Percentiles rank a stretch among this genome's conserved stretches.
phyloP scores from a whole-genome alignment of 2,329 filamentous ascomycete genomes.

The Zasmidium citrigriseum region DNA sequence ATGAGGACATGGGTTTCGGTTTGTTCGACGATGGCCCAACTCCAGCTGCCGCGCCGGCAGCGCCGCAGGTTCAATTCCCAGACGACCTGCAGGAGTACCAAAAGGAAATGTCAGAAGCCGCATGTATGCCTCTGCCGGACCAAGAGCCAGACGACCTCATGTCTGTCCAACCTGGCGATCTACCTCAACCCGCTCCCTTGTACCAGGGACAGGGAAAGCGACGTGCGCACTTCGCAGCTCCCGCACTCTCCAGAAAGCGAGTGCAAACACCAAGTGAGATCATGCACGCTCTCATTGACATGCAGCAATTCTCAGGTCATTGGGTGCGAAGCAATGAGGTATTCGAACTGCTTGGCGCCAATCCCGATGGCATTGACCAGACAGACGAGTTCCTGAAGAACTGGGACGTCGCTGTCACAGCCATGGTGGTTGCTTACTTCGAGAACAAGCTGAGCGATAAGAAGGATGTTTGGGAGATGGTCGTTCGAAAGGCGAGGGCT shows the following conservation, averaged over 20 bases:
- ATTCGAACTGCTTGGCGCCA: slow-evolving; percentile 24
- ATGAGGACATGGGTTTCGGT: slow-evolving; percentile 23
- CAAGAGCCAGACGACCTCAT: background rate
- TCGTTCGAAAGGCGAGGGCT: slow-evolving; percentile 59
- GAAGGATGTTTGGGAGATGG: slow-evolving; percentile 63
- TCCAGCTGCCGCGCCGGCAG: background rate
- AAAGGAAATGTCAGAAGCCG: slow-evolving; percentile 3
- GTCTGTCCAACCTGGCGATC: background rate
- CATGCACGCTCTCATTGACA: slow-evolving; percentile 50
- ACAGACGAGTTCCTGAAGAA: slow-evolving; percentile 12
- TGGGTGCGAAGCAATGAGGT: slow-evolving; percentile 47
- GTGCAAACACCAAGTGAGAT: background rate
- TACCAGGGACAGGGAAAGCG: no score
- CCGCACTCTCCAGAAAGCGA: background rate
- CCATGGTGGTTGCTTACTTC: slow-evolving; percentile 52
- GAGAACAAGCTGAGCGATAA: slow-evolving; percentile 47
- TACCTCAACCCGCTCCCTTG: background rate
- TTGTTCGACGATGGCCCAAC: slow-evolving; percentile 18
- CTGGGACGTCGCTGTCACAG: slow-evolving; percentile 36
- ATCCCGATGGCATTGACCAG: background rate
- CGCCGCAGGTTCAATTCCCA: background rate
- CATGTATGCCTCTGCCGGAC: background rate
- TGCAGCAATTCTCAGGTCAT: slow-evolving; percentile 59
- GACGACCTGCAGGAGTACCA: background rate
- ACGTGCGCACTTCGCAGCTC: background rate